A percentile compares a stretch with the other conserved stretches of the same genome.
phyloP scores from a whole-genome alignment of 192 early-diverging fungal genomes.

The Coemansia sp. region DNA sequence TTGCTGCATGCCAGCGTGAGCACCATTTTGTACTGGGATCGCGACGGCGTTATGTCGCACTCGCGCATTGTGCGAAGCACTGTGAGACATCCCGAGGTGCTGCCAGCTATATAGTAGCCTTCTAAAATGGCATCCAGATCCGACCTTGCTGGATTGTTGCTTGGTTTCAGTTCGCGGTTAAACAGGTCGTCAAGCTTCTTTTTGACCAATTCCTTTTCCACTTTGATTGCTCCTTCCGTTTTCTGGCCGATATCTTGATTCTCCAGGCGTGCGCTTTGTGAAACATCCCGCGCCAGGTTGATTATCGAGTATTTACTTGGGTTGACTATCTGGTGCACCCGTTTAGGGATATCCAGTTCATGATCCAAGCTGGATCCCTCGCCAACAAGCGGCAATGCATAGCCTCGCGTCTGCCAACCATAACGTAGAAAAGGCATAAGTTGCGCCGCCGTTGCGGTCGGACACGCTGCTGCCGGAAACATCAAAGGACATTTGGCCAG shows the following conservation, averaged over 20 bases:
- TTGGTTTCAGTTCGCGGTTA: not conserved
- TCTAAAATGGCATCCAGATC: slow-evolving; percentile 37
- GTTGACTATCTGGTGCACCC: slow-evolving; percentile 31
- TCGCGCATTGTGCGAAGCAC: slow-evolving; percentile 40
- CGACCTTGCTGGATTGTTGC: not conserved
- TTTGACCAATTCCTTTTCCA: not conserved
- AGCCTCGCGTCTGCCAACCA: not conserved
- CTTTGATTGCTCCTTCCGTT: not conserved
- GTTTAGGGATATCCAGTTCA: slow-evolving; percentile 6
- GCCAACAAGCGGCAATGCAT: slow-evolving; percentile 9
- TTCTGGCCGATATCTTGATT: slow-evolving; percentile 9
- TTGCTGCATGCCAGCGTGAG: slow-evolving; percentile 10
- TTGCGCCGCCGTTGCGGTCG: not conserved
- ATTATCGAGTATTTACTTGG: slow-evolving; percentile 35
- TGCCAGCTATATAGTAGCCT: slow-evolving; percentile 21
- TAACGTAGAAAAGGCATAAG: not conserved
- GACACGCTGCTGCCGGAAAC: not conserved
- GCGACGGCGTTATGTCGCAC: not conserved
- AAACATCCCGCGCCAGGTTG: slow-evolving; percentile 15
- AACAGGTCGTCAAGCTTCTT: slow-evolving; percentile 18
- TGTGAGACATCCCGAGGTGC: slow-evolving; percentile 5
- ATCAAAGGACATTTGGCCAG: not conserved
- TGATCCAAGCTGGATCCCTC: not conserved
- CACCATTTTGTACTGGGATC: slow-evolving; percentile 34
- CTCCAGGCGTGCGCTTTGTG: slow-evolving; percentile 11